Conservation (phyloP, 345 rosid species). For the Citrus cavaleriei region DNA sequence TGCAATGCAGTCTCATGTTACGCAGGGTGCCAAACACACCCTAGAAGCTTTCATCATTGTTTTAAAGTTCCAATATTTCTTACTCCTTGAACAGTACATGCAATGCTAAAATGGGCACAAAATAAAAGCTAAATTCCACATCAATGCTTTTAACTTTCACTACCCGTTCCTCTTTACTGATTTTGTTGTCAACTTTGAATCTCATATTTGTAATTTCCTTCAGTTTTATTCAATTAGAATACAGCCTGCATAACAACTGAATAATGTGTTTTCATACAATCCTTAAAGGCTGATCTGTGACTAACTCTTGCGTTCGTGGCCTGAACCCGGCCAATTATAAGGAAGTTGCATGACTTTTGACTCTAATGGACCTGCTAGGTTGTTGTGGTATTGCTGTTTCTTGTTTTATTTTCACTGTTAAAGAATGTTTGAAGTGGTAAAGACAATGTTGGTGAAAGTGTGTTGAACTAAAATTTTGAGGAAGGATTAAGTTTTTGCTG, state of each 20-base stretch:
- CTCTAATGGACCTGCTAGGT: neutral
- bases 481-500: neutral
- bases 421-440: neutral
- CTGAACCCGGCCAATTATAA: neutral
- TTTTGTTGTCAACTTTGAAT: neutral
- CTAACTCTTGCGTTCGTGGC: neutral
- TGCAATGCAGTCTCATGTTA: too few relatives aligned
- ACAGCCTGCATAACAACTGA: neutral
- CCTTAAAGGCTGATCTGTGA: neutral
- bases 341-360: neutral
- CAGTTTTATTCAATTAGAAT: neutral
- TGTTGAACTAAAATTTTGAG: neutral
- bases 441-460: neutral
- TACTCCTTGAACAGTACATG: neutral
- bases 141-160: neutral
- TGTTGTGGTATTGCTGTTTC: neutral
- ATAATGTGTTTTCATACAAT: neutral
- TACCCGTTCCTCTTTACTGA: neutral
- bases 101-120: neutral
- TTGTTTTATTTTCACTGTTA: neutral
- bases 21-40: too few relatives aligned
- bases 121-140: neutral
- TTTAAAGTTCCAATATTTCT: neutral
- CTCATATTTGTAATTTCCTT: neutral
- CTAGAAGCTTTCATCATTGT: neutral